Evolutionary conservation across 192 early-diverging fungal species (phyloP).

Genomic region (Coemansia aciculifera): DNA sequence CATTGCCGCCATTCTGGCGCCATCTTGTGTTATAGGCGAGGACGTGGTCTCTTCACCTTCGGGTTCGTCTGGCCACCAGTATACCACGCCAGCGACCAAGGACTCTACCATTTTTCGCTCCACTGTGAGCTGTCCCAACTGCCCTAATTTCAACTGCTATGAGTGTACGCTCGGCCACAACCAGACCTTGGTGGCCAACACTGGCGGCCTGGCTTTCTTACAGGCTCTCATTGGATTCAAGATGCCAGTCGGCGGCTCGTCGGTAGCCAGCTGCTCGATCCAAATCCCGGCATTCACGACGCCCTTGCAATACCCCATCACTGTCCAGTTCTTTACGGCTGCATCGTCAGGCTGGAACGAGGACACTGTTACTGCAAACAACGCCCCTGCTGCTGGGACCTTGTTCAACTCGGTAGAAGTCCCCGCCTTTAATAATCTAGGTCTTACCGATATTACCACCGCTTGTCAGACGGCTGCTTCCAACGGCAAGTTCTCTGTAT

Average conservation of each 20-base stretch:
- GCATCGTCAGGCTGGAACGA: slow-evolving; percentile 34
- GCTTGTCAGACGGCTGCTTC: slow-evolving; percentile 30
- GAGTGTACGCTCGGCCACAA: slow-evolving; percentile 45
- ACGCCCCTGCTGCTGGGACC: slow-evolving; percentile 24
- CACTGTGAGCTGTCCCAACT: slow-evolving; percentile 41
- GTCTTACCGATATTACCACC: slow-evolving; percentile 28
- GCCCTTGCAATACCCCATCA: slow-evolving; percentile 19
- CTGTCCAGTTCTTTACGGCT: slow-evolving; percentile 20
- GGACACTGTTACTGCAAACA: slow-evolving; percentile 33
- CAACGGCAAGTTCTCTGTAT: slow-evolving; percentile 31
- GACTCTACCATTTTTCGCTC: slow-evolving; percentile 54
- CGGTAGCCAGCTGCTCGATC: slow-evolving; percentile 31
- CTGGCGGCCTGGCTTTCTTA: slow-evolving; percentile 36
- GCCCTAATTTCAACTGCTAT: slow-evolving; percentile 52
- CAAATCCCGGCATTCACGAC: slow-evolving; percentile 44
- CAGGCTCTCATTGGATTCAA: slow-evolving; percentile 42
- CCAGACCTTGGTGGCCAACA: slow-evolving; percentile 28
- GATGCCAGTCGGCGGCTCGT: slow-evolving; percentile 22
- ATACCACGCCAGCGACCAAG: slow-evolving; percentile 35
- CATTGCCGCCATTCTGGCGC: neutral
- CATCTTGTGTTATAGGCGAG: neutral
- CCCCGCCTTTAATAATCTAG: slow-evolving; percentile 26
- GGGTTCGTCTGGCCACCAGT: neutral
- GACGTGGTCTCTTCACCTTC: neutral
- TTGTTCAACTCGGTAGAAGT: slow-evolving; percentile 30